Evolutionary conservation across 2,329 filamentous ascomycete genomes (phyloP), one percentile per base, ranked within the genome.

Genomic region (Apiospora marii): DNA sequence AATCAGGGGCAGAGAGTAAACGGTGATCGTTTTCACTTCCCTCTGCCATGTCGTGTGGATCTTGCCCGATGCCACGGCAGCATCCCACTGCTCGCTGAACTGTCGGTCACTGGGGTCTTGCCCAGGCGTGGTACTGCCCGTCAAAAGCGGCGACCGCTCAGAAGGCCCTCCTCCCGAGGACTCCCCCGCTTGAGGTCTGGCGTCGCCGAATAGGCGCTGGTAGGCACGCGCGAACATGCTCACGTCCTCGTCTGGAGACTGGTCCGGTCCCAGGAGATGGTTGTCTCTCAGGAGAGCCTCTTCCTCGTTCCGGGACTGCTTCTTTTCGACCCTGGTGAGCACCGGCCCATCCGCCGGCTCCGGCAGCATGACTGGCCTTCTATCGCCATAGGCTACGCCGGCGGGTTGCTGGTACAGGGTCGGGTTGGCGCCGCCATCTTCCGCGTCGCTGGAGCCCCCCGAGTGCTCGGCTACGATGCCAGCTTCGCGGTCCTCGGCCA

Each of bases 1-100:
- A 73, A 94, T 89, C 69, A 96, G 84, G 0, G 93, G 93, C 43
- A 87, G 85, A 2, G 93, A 92, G 80, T 95, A 95, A 74, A 88
- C 87, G 43, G 88, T 84, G 53, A 98, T 87, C 0, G 95, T 95
- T 84, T 95, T 95, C 58, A 93, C 87, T 85, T 98, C 96, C 74
- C 95, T 91, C 82, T 93, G 92, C 95, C 95, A 98, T 6, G 94
- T 97, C 5, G 95, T 98, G 70, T 92, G 92, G 75, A 98, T 95
- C 79, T 91, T 89, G 14, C 95, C 94, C 0, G 92, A 89, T 0
- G 90, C 88, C 14, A 98, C 93, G 0, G 95, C 96, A 74, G 95
- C 93, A 74, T 96, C 92, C 94, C 94, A 97, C 79, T 94, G 92
- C 77, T 91, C 88, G 76, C 92, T 90, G 69, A 95, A 85, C 70